These are phyloP conservation scores for Elongisporangium prolatum DNA, from an alignment of 352 stramenopile species.

Conservation along the genomic window DNA sequence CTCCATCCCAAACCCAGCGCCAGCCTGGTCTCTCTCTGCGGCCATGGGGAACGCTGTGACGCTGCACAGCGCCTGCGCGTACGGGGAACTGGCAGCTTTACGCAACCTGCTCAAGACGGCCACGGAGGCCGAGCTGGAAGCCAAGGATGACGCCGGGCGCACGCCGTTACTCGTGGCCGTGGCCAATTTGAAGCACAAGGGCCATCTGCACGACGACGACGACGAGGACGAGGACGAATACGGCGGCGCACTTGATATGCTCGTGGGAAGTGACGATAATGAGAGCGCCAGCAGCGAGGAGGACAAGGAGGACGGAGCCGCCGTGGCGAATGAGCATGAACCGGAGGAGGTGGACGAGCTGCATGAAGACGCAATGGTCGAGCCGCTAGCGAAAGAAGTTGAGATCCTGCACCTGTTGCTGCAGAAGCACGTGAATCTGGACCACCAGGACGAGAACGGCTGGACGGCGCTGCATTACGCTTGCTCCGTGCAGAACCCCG, in stretches of 20 bases:
- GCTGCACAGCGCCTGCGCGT: slow-evolving; percentile 76
- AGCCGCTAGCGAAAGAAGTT: slow-evolving; percentile 56
- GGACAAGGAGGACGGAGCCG: slow-evolving; percentile 10
- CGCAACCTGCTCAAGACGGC: slow-evolving; percentile 54
- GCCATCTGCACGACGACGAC: slow-evolving; percentile 21
- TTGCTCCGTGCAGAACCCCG: slow-evolving; percentile 70
- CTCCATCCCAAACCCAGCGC: background rate
- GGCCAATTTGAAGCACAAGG: slow-evolving; percentile 43
- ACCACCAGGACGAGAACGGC: slow-evolving; percentile 80
- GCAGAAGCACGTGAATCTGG: slow-evolving; percentile 63
- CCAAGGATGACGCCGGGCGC: slow-evolving; percentile 61
- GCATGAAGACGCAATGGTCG: slow-evolving; percentile 40
- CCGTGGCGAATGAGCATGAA: slow-evolving; percentile 3
- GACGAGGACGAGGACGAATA: slow-evolving; percentile 36
- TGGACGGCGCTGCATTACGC: slow-evolving; percentile 82
- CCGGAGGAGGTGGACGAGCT: slow-evolving; percentile 48
- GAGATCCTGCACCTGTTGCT: slow-evolving; percentile 78
- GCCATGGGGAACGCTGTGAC: slow-evolving; percentile 80
- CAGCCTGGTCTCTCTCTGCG: background rate
- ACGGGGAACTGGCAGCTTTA: slow-evolving; percentile 56
- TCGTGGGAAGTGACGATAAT: slow-evolving; percentile 21
- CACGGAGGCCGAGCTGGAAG: slow-evolving; percentile 64
- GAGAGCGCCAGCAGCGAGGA: slow-evolving; percentile 8
- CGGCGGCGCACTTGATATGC: slow-evolving; percentile 9
- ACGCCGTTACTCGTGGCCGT: slow-evolving; percentile 78